phyloP scores from a whole-genome alignment of 1,284 basidiomycete genomes.

The Ceratobasidium sp. region DNA sequence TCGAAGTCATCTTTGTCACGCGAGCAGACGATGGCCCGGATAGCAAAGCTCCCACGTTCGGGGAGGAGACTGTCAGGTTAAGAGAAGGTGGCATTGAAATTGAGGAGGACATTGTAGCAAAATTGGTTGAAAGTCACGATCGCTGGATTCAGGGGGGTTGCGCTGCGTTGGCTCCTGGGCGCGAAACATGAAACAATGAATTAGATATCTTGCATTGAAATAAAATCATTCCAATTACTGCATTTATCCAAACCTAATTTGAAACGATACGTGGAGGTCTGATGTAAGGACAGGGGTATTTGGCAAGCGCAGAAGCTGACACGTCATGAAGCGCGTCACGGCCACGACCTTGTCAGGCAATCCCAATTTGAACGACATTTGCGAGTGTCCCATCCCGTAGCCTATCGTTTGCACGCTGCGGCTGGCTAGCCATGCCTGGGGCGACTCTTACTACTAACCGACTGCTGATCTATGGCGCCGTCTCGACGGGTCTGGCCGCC shows the following conservation, averaged over 20 bases:
- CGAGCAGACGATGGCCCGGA: constrained; percentile 25
- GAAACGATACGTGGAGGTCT: constrained; percentile 7
- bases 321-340: constrained; percentile 35
- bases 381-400: background rate
- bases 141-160: constrained; percentile 71
- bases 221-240: background rate
- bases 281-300: constrained; percentile 10
- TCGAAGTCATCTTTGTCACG: constrained; percentile 88
- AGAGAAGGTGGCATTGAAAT: constrained; percentile 62
- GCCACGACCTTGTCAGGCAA: constrained; percentile 19
- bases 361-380: constrained; percentile 16
- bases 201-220: background rate
- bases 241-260: too few species aligned
- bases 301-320: constrained; percentile 18
- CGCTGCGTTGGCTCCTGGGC: constrained; percentile 7
- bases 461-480: constrained; percentile 69
- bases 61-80: constrained; percentile 46
- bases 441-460: constrained; percentile 33
- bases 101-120: constrained; percentile 87
- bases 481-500: constrained; percentile 75
- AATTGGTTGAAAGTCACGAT: constrained; percentile 76
- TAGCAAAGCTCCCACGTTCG: constrained; percentile 45
- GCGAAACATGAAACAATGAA: background rate
- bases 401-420: background rate
- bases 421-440: constrained; percentile 22